Evolutionary conservation across 148 eudicot species (phyloP).

Genomic region (Heliamphora exappendiculata): DNA sequence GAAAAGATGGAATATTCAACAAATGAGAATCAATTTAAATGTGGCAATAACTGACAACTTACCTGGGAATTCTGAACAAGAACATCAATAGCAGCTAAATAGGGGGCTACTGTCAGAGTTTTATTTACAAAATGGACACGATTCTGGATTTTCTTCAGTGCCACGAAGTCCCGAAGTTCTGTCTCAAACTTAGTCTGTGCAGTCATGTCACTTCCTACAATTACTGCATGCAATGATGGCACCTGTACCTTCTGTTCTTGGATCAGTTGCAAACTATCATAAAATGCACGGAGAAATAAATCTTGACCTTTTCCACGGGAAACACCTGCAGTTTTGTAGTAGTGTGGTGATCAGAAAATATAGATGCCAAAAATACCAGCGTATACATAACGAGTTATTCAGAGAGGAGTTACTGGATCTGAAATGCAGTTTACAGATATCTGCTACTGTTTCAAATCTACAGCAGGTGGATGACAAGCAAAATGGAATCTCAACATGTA

Average conservation of each 20-base stretch:
- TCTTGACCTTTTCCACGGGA: conserved; percentile 98
- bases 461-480: not conserved
- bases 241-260: conserved; percentile 71
- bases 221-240: conserved; percentile 81
- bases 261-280: conserved; percentile 72
- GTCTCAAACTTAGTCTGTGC: conserved; percentile 87
- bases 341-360: not conserved
- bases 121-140: conserved; percentile 91
- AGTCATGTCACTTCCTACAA: conserved; percentile 95
- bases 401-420: not conserved
- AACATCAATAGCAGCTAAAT: conserved; percentile 83
- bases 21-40: not conserved
- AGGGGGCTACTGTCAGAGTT: conserved; percentile 83
- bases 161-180: conserved; percentile 76
- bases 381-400: not conserved
- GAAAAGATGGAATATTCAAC: not conserved
- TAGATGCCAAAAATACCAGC: not conserved
- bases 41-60: not conserved
- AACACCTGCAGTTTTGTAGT: conserved; percentile 54
- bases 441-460: not conserved
- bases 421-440: not conserved
- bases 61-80: conserved; percentile 98
- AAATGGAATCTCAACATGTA: not conserved
- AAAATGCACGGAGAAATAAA: conserved; percentile 71
- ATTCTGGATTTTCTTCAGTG: conserved; percentile 57